Evolutionary conservation across 1,139 yeast species (phyloP).

Genomic region (Taiozyma sp.): DNA sequence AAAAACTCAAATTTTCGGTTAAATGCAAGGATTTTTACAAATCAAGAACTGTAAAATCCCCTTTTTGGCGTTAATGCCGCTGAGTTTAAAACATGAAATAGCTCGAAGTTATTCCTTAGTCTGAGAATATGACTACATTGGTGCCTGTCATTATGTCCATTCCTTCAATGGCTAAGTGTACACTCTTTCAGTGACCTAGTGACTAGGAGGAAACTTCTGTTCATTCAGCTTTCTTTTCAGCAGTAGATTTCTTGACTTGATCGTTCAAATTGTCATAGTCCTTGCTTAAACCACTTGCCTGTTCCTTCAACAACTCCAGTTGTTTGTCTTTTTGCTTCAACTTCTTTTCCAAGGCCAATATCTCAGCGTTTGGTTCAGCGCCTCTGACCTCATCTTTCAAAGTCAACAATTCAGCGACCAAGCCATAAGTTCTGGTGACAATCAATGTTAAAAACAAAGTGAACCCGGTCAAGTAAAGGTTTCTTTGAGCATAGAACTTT

Average conservation of each 20-base stretch:
- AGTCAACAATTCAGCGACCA: slow-evolving; percentile 73
- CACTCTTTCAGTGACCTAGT: neutral
- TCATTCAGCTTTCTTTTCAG: neutral
- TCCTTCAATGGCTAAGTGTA: neutral
- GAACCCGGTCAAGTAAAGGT: slow-evolving; percentile 94
- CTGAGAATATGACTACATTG: neutral
- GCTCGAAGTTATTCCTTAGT: too few species aligned
- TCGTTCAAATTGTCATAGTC: slow-evolving; percentile 56
- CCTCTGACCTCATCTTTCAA: slow-evolving; percentile 45
- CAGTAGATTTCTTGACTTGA: slow-evolving; percentile 15
- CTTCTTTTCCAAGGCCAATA: slow-evolving; percentile 45
- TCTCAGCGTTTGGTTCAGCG: slow-evolving; percentile 29
- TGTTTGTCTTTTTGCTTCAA: slow-evolving; percentile 60
- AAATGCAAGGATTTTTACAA: too few species aligned
- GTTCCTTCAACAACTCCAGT: slow-evolving; percentile 62
- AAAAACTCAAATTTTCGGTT: too few species aligned
- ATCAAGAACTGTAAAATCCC: too few species aligned
- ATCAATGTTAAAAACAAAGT: slow-evolving; percentile 86
- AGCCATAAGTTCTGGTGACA: slow-evolving; percentile 77
- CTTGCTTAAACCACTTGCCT: slow-evolving; percentile 59
- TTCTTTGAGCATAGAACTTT: slow-evolving; percentile 93
- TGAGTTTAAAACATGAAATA: too few species aligned
- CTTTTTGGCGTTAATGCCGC: too few species aligned
- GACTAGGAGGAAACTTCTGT: neutral
- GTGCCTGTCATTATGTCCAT: too few species aligned